phyloP scores from a whole-genome alignment of 208 protist species.

The Phytomonas sp. region DNA sequence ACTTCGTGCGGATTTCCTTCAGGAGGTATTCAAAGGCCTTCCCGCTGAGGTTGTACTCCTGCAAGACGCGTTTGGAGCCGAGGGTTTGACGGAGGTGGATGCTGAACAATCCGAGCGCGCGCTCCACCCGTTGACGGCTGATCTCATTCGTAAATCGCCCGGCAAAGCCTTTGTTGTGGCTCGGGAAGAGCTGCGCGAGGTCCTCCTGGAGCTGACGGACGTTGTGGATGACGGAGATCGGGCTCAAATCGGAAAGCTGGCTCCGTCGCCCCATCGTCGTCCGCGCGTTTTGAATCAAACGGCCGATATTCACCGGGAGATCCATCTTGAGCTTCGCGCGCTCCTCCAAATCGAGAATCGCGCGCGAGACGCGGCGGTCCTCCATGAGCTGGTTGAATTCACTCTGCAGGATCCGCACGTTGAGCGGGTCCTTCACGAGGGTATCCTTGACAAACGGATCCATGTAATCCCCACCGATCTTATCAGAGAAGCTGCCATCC shows the following conservation, averaged over 20 bases:
- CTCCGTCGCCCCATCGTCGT: conserved; percentile 87
- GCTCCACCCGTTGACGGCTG: conserved; percentile 89
- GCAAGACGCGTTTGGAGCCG: conserved; percentile 89
- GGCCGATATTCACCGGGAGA: conserved; percentile 91
- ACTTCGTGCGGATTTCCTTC: conserved; percentile 94
- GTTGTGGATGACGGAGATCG: conserved; percentile 75
- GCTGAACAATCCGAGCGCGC: conserved; percentile 93
- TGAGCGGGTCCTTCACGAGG: conserved; percentile 66
- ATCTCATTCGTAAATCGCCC: conserved; percentile 77
- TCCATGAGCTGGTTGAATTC: conserved; percentile 88
- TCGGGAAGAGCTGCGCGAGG: conserved; percentile 74
- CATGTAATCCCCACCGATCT: conserved; percentile 80
- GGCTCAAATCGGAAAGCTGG: conserved; percentile 89
- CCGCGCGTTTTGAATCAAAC: conserved; percentile 95
- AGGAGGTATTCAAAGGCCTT: conserved; percentile 96
- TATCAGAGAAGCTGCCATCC: conserved; percentile 58
- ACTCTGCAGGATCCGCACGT: conserved; percentile 63
- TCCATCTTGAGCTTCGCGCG: conserved; percentile 61
- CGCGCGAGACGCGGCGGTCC: conserved; percentile 72
- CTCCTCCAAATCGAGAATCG: conserved; percentile 60
- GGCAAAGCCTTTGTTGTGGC: conserved; percentile 52
- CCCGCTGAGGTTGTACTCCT: conserved; percentile 90
- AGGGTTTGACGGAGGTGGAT: conserved; percentile 92
- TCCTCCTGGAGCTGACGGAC: conserved; percentile 69
- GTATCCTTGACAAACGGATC: conserved; percentile 79